A percentile compares a stretch with the other conserved stretches of the same genome.
phyloP scores from a whole-genome alignment of 176 grass and related monocot genomes.

The Panicum miliaceum region DNA sequence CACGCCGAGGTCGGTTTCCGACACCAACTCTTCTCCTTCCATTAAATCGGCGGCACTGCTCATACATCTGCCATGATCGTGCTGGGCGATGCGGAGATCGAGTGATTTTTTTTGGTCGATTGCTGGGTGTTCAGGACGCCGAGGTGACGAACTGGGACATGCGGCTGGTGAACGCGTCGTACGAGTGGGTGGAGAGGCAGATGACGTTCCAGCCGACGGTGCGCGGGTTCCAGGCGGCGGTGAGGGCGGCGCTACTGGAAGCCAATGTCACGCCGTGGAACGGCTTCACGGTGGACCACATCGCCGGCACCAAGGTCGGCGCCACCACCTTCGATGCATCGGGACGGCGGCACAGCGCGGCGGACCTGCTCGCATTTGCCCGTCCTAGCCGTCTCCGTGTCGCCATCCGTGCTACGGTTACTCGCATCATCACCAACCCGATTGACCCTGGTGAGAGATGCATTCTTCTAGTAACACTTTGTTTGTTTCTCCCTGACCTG shows the following conservation, averaged over 20 bases:
- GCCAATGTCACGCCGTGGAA: conserved; percentile 80
- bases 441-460: conserved; percentile 50
- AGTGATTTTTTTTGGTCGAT: not conserved
- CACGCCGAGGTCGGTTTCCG: conserved; percentile 13
- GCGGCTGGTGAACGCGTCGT: conserved; percentile 68
- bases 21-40: not conserved
- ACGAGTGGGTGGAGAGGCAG: conserved; percentile 75
- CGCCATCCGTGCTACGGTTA: conserved; percentile 58
- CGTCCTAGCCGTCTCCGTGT: conserved; percentile 69
- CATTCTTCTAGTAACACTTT: not conserved
- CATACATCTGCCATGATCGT: not conserved
- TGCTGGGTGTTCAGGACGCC: conserved; percentile 1
- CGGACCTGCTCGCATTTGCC: conserved; percentile 66
- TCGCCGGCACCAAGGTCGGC: conserved; percentile 73
- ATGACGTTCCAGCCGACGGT: conserved; percentile 65
- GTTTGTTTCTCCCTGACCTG: not conserved
- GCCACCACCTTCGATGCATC: conserved; percentile 76
- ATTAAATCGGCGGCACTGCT: not conserved
- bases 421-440: conserved; percentile 60
- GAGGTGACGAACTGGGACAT: conserved; percentile 60
- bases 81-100: not conserved
- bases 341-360: conserved; percentile 70
- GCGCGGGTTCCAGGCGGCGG: conserved; percentile 66
- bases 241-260: conserved; percentile 71
- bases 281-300: conserved; percentile 73